These are phyloP conservation scores for Fusarium foetens DNA, from an alignment of 2,329 filamentous ascomycete genomes.

Conservation along the genomic window DNA sequence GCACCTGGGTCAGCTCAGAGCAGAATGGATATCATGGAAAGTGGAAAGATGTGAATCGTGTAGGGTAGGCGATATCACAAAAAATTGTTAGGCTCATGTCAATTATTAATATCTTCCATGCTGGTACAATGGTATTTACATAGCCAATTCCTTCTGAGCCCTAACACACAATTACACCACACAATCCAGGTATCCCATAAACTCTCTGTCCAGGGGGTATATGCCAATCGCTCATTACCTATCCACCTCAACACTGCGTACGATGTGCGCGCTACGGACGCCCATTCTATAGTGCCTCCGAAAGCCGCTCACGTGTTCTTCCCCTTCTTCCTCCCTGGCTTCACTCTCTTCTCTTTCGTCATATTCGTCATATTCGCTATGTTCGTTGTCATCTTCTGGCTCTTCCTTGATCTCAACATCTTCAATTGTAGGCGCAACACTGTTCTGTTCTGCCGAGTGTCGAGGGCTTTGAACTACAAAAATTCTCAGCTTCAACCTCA, in stretches of 20 bases:
- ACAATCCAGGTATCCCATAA: not conserved
- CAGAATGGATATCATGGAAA: not conserved
- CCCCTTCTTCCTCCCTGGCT: not conserved
- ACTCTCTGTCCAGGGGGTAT: not conserved
- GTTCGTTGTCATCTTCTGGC: not conserved
- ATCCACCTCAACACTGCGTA: not conserved
- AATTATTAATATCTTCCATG: not conserved
- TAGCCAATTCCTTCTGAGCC: not conserved
- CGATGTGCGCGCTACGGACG: not conserved
- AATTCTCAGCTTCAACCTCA: not conserved
- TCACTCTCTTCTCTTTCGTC: not conserved
- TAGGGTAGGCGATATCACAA: not conserved
- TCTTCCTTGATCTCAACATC: not conserved
- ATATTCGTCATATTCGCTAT: not conserved
- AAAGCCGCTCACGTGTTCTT: not conserved
- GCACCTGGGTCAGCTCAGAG: no score
- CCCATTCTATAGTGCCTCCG: not conserved
- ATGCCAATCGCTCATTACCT: not conserved
- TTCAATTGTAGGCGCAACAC: not conserved
- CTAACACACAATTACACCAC: not conserved
- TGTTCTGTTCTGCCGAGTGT: not conserved
- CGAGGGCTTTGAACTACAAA: not conserved
- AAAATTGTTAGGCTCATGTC: no score
- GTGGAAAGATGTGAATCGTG: accelerated
- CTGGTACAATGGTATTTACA: not conserved